Evolutionary conservation across 2,329 filamentous ascomycete species (phyloP).

Genomic region (Fusarium pseudocircinatum): DNA sequence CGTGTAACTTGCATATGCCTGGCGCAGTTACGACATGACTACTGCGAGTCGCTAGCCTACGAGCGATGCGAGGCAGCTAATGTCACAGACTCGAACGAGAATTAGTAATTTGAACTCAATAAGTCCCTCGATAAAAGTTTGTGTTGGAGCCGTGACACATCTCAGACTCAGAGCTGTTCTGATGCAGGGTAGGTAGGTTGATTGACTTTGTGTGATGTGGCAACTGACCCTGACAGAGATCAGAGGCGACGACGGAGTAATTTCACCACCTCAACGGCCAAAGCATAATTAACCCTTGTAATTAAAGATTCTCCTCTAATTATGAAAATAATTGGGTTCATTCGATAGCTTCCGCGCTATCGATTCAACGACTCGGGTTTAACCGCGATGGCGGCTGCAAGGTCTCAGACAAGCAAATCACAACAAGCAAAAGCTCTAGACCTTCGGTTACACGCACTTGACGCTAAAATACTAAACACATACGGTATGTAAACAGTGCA

Average conservation of each 20-base stretch:
- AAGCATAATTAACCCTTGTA: neutral
- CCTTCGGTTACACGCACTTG: slow-evolving; percentile 11
- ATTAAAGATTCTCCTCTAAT: neutral
- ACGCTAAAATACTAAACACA: slow-evolving; percentile 1
- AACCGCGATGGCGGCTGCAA: slow-evolving; percentile 28
- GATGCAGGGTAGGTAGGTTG: neutral
- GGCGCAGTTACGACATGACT: neutral
- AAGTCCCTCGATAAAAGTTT: neutral
- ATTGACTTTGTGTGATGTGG: too few relatives aligned
- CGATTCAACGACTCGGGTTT: neutral
- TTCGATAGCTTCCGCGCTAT: neutral
- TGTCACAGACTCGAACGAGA: neutral
- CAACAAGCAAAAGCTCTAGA: slow-evolving; percentile 15
- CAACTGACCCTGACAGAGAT: neutral
- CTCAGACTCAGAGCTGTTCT: too few relatives aligned
- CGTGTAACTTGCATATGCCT: neutral
- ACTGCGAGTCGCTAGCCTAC: neutral
- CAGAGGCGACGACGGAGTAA: neutral
- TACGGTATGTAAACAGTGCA: neutral
- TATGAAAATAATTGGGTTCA: neutral
- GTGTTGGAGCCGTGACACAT: neutral
- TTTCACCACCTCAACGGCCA: neutral
- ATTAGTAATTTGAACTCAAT: neutral
- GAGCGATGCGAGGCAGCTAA: neutral
- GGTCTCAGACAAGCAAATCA: slow-evolving; percentile 25